phyloP scores from a whole-genome alignment of 495 filamentous ascomycete genomes.

The Cladorrhinum samala region DNA sequence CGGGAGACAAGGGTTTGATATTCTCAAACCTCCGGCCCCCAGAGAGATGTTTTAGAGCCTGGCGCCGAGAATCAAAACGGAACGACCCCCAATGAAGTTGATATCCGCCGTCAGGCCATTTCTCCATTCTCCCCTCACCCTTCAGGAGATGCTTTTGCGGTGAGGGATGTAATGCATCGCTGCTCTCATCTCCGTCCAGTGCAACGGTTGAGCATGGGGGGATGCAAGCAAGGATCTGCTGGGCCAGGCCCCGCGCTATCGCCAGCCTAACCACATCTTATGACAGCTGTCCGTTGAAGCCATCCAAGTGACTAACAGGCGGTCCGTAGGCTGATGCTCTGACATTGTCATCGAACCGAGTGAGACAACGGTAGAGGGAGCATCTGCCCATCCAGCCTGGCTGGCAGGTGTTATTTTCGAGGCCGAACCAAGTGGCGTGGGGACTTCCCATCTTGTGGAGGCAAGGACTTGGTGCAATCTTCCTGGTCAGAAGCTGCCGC shows the following conservation, averaged over 20 bases:
- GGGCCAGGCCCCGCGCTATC: neutral
- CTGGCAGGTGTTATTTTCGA: too few species aligned
- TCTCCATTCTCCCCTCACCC: neutral
- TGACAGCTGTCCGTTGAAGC: neutral
- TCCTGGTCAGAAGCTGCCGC: too few species aligned
- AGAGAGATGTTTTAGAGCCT: neutral
- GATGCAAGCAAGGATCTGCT: neutral
- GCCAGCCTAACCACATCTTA: neutral
- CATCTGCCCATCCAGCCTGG: too few species aligned
- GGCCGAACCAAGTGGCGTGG: too few species aligned
- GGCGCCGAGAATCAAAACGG: neutral
- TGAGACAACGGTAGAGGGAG: too few species aligned
- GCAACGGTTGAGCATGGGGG: neutral
- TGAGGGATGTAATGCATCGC: neutral
- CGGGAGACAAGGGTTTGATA: slow-evolving; percentile 1
- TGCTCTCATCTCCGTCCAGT: neutral
- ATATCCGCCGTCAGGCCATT: neutral
- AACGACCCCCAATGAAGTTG: neutral
- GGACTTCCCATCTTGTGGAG: too few species aligned
- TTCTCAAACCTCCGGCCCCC: slow-evolving; percentile 2
- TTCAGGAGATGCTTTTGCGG: neutral
- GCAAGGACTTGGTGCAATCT: too few species aligned
- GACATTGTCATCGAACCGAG: too few species aligned
- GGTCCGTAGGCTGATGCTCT: too few species aligned
- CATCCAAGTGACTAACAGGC: neutral